Percentiles rank a stretch among this genome's conserved stretches.
phyloP scores from a whole-genome alignment of 2,329 filamentous ascomycete genomes.

The Botryosphaeria dothidea region DNA sequence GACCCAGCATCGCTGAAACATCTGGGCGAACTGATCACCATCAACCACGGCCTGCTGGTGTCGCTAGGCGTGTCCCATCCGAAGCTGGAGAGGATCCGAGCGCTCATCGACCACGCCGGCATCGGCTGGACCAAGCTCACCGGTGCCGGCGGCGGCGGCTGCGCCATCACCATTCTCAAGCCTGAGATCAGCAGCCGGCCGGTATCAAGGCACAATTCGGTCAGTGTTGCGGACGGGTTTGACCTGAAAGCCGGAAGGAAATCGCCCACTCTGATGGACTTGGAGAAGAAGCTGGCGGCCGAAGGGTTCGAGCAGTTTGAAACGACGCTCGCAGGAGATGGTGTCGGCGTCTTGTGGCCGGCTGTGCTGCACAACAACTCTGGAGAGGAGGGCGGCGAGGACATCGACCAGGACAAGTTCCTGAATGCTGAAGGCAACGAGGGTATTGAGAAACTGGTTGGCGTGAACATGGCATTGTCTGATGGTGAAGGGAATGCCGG shows the following conservation, averaged over 20 bases:
- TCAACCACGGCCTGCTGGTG: slow-evolving; percentile 93
- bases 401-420: slow-evolving; percentile 90
- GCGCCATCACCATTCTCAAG: slow-evolving; percentile 86
- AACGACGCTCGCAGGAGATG: slow-evolving; percentile 88
- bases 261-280: slow-evolving; percentile 51
- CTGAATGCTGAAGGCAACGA: slow-evolving; percentile 80
- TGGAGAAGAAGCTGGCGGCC: slow-evolving; percentile 61
- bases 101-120: slow-evolving; percentile 77
- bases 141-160: slow-evolving; percentile 91
- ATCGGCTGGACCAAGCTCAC: slow-evolving; percentile 98
- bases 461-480: slow-evolving; percentile 52
- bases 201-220: slow-evolving; percentile 1
- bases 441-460: slow-evolving; percentile 84
- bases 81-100: slow-evolving; percentile 84
- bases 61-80: slow-evolving; percentile 93
- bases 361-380: slow-evolving; percentile 84
- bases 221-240: slow-evolving; percentile 29
- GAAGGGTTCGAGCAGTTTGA: slow-evolving; percentile 80
- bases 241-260: slow-evolving; percentile 45
- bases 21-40: slow-evolving; percentile 83
- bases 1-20: slow-evolving; percentile 66
- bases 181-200: slow-evolving; percentile 49
- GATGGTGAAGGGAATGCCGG: slow-evolving; percentile 24
- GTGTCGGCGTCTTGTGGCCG: slow-evolving; percentile 91
- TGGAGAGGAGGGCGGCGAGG: slow-evolving; percentile 81